Conservation (phyloP, 2,329 filamentous ascomycete species). For the Aureobasidium uvarum region DNA sequence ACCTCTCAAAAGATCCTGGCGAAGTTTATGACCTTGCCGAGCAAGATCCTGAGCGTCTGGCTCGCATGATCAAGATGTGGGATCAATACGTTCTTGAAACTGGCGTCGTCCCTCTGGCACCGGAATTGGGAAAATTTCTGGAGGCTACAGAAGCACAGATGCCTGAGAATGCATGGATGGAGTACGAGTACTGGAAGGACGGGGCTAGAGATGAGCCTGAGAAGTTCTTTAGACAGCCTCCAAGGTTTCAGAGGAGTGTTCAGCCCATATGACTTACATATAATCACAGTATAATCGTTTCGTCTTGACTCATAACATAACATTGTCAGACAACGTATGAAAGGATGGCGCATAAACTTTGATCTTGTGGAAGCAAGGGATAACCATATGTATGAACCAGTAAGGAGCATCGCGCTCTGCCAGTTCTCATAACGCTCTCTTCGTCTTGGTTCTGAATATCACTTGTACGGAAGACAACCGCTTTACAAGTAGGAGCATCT, state of each 20-base stretch:
- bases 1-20: conserved; percentile 53
- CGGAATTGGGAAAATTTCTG: conserved; percentile 58
- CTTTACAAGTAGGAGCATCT: background rate
- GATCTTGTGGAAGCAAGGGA: too few relatives aligned
- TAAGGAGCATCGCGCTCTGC: too few relatives aligned
- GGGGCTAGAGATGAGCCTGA: conserved; percentile 48
- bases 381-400: too few relatives aligned
- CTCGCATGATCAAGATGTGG: conserved; percentile 55
- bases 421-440: background rate
- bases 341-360: too few relatives aligned
- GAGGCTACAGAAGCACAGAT: conserved; percentile 63
- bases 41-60: conserved; percentile 45
- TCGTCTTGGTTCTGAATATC: background rate
- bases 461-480: background rate
- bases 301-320: background rate
- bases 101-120: conserved; percentile 59
- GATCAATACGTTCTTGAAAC: conserved; percentile 59
- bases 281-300: background rate
- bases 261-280: conserved; percentile 26
- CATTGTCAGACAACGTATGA: background rate
- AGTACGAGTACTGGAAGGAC: conserved; percentile 63
- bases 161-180: conserved; percentile 64
- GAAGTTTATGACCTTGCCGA: conserved; percentile 46
- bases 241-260: conserved; percentile 36
- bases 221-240: conserved; percentile 37